These are phyloP conservation scores for Wallacemonas sp. DNA, from an alignment of 208 protist genomes.

Conservation along the genomic window DNA sequence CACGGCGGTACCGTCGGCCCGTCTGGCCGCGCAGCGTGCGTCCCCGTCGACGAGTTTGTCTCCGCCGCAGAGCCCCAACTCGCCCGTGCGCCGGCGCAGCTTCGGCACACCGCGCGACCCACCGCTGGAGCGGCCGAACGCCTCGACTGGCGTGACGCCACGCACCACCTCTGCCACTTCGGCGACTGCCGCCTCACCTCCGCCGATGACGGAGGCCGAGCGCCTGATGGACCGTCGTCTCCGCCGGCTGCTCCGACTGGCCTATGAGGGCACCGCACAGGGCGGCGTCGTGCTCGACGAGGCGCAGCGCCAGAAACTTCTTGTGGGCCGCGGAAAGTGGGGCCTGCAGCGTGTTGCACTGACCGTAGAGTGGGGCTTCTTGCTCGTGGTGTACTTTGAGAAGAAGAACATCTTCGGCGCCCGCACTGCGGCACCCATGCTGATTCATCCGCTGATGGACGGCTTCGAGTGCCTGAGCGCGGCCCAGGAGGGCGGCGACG, in stretches of 20 bases:
- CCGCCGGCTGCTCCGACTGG: slow-evolving; percentile 65
- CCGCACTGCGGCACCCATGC: slow-evolving; percentile 47
- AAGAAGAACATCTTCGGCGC: slow-evolving; percentile 47
- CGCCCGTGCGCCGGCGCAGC: too few relatives aligned
- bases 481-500: slow-evolving; percentile 24
- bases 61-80: background rate
- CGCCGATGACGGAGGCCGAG: slow-evolving; percentile 54
- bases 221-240: slow-evolving; percentile 48
- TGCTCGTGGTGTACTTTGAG: slow-evolving; percentile 82
- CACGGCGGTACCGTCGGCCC: background rate
- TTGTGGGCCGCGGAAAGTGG: slow-evolving; percentile 70
- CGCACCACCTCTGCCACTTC: too few relatives aligned
- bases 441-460: slow-evolving; percentile 76
- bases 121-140: too few relatives aligned
- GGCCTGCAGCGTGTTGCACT: slow-evolving; percentile 64
- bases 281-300: slow-evolving; percentile 67
- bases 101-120: too few relatives aligned
- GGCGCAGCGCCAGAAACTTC: slow-evolving; percentile 42
- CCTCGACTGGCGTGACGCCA: too few relatives aligned
- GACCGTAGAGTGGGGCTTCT: slow-evolving; percentile 78
- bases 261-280: slow-evolving; percentile 64
- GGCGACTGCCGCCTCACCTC: too few relatives aligned
- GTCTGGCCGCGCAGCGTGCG: background rate
- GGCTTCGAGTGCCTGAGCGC: slow-evolving; percentile 46
- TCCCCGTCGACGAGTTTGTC: too few relatives aligned